Evolutionary conservation across 2,329 filamentous ascomycete genomes (phyloP), one percentile per base, ranked within the genome.

Genomic region (Ceratocystis lukuohia): DNA sequence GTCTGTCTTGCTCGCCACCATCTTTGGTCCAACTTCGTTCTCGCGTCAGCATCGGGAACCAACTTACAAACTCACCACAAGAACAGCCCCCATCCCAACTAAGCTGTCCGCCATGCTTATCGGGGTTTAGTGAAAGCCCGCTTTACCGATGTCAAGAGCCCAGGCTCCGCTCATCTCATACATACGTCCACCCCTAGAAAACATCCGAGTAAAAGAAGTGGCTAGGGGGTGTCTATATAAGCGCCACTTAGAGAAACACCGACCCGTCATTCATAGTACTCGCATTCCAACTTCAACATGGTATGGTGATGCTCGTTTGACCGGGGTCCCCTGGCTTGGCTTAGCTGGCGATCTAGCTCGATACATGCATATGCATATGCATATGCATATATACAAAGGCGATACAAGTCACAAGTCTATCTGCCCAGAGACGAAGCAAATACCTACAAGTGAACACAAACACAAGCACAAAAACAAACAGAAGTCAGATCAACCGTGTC

Each of bases 41-140:
- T 50, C 20, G 48, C 48, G 10, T 50, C 22, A 41, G 17, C n/a
- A 50, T 53, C 48, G 48, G 48, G 20, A 25, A 28, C 48, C 20
- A 15, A 50, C 48, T 15, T 25, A 4, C 48, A 53, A 53, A 28
- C 20, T 53, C 37, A 10, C 44, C 22, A 28, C 45, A n/a, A 33
- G 20, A 33, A 33, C 45, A 50, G 46, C 37, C 28, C 17, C 59
- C 20, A n/a, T 57, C 12, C 12, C 22, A 17, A 22, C 7, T 15
- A 44, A 62, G 30, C 37, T 44, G 30, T 48, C 10, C 46, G 50
- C 44, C 44, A 44, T 25, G 37, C 22, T n/a, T 63, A 50, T 63
- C 61, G 61, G 61, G 61, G 61, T 63, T 63, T 63, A 63, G 61
- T 28, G 17, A 63, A 63, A 63, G 45, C 45, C 61, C 61, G 61